phyloP scores from a whole-genome alignment of 225 moss, liverwort and hornwort species.

The Polytrichum commune region DNA sequence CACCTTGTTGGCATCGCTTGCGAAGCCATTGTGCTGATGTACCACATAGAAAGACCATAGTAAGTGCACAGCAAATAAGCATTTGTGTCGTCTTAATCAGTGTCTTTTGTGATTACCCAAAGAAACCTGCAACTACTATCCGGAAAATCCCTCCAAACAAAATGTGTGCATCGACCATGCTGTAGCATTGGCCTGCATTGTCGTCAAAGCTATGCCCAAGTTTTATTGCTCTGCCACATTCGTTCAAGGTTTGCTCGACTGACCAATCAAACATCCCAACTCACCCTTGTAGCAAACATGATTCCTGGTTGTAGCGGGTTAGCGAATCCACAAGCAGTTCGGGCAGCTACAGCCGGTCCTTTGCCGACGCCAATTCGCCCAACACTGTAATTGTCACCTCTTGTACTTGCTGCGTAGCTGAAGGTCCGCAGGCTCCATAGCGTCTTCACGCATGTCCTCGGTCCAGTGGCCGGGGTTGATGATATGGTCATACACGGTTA shows the following conservation, averaged over 20 bases:
- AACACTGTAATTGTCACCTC: neutral
- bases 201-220: no score
- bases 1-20: constrained; percentile 51
- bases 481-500: constrained; percentile 95
- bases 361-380: constrained; percentile 5
- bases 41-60: neutral
- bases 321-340: neutral
- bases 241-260: no score
- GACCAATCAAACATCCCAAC: constrained; percentile 10
- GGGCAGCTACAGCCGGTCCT: neutral
- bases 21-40: constrained; percentile 51
- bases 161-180: no score
- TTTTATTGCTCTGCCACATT: no score
- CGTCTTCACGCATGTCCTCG: constrained; percentile 97
- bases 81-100: no score
- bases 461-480: constrained; percentile 99
- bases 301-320: constrained; percentile 7
- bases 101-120: neutral
- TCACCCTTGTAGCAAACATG: constrained; percentile 70
- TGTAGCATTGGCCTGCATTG: neutral
- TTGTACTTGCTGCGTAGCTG: no score
- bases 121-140: neutral
- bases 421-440: constrained; percentile 65
- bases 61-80: no score
- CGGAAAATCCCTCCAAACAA: neutral